phyloP scores from a whole-genome alignment of 495 filamentous ascomycete genomes.

The Diplogelasinospora grovesii region DNA sequence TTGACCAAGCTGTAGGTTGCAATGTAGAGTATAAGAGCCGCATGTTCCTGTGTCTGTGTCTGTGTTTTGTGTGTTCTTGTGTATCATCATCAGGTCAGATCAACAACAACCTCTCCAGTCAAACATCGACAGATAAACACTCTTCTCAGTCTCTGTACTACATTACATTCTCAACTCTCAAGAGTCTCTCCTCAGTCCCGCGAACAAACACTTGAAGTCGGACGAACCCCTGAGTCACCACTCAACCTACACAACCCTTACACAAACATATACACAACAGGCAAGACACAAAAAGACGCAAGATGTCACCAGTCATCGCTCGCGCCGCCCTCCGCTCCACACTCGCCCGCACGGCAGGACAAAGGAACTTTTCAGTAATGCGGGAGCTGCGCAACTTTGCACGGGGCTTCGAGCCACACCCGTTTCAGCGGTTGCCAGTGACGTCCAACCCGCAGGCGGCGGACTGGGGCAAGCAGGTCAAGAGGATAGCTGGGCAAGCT shows the following conservation, averaged over 20 bases:
- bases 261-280: conserved; percentile 4
- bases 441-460: conserved; percentile 9
- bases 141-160: neutral
- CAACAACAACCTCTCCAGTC: conserved; percentile 7
- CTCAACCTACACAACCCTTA: neutral
- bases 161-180: conserved; percentile 3
- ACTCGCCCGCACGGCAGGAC: neutral
- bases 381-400: conserved; percentile 21
- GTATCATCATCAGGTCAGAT: conserved; percentile 10
- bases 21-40: conserved; percentile 8
- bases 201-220: too few relatives aligned
- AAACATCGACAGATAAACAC: neutral
- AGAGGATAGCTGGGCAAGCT: conserved; percentile 7
- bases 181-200: too few relatives aligned
- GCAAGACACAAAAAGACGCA: neutral
- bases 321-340: conserved; percentile 13
- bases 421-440: conserved; percentile 27
- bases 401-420: conserved; percentile 26
- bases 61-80: conserved; percentile 1
- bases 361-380: conserved; percentile 22
- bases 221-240: conserved; percentile 9
- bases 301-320: conserved; percentile 21
- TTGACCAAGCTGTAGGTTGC: too few relatives aligned
- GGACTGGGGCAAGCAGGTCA: conserved; percentile 21
- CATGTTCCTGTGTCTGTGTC: neutral